Evolutionary conservation across 495 filamentous ascomycete genomes (phyloP).

Genomic region (Daldinia bambusicola): DNA sequence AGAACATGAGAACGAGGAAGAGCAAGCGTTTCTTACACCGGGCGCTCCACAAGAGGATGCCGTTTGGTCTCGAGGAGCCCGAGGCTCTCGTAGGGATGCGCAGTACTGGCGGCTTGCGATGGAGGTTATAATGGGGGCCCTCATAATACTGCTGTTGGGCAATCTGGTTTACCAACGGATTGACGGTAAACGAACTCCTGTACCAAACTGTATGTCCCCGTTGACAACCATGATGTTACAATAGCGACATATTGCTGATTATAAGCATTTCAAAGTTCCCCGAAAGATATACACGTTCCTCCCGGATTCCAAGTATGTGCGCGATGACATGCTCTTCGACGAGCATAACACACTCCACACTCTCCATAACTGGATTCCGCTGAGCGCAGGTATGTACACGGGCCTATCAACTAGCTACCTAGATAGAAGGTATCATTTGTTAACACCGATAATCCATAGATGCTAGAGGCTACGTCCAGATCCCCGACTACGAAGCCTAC

Average conservation of each 20-base stretch:
- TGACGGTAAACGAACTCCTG: slow-evolving; percentile 27
- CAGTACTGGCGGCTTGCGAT: slow-evolving; percentile 40
- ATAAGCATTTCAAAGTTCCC: slow-evolving; percentile 46
- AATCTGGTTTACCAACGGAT: slow-evolving; percentile 24
- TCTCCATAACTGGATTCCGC: slow-evolving; percentile 58
- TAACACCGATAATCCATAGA: slow-evolving; percentile 30
- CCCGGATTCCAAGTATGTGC: slow-evolving; percentile 51
- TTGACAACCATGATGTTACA: background rate
- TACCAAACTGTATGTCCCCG: slow-evolving; percentile 41
- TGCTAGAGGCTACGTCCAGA: slow-evolving; percentile 56
- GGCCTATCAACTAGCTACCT: background rate
- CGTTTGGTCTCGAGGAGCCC: slow-evolving; percentile 26
- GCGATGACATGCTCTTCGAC: slow-evolving; percentile 58
- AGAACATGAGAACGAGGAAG: slow-evolving; percentile 46
- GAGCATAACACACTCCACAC: slow-evolving; percentile 52
- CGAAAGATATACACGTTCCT: slow-evolving; percentile 56
- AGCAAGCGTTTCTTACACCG: slow-evolving; percentile 47
- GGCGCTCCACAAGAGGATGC: slow-evolving; percentile 20
- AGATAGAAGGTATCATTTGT: background rate
- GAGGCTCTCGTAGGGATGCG: slow-evolving; percentile 1
- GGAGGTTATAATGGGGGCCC: slow-evolving; percentile 41
- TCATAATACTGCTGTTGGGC: slow-evolving; percentile 33
- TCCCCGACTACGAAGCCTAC: slow-evolving; percentile 49
- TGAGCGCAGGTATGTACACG: slow-evolving; percentile 50
- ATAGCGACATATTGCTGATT: slow-evolving; percentile 10